These are phyloP conservation scores for Silene coronaria DNA, from an alignment of 179 eudicot genomes.

Conservation along the genomic window DNA sequence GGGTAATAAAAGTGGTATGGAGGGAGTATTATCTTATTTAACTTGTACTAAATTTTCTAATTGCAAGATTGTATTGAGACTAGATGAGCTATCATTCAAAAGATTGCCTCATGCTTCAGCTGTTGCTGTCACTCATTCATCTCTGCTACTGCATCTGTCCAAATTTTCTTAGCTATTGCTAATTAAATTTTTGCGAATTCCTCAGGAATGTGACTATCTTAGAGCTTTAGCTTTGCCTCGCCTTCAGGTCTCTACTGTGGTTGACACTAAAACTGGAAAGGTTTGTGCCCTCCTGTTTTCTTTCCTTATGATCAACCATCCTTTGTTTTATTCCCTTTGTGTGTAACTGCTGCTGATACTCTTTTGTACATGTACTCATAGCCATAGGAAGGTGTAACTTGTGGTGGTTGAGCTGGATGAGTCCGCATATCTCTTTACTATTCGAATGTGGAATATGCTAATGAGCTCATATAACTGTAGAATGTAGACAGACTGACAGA, in stretches of 20 bases:
- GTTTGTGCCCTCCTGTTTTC: constrained; percentile 30
- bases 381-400: not conserved
- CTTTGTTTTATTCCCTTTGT: not conserved
- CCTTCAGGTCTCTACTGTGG: constrained; percentile 86
- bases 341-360: not conserved
- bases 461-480: not conserved
- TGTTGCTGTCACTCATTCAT: not conserved
- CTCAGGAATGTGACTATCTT: constrained; percentile 94
- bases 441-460: not conserved
- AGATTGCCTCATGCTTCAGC: not conserved
- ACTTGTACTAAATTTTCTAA: not conserved
- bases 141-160: not conserved
- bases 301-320: not conserved
- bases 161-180: constrained; percentile 4
- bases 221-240: constrained; percentile 78
- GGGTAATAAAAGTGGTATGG: too few relatives aligned
- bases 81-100: not conserved
- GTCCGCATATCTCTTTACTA: not conserved
- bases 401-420: not conserved
- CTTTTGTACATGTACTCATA: not conserved
- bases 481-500: not conserved
- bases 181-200: not conserved
- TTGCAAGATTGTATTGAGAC: constrained; percentile 1
- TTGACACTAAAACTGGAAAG: constrained; percentile 91
- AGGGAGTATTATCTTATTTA: not conserved